Percentiles rank a stretch among this genome's conserved stretches.
Evolutionary conservation across 768 basidiomycete genomes (phyloP).

Genomic region (Mrakia hoshinonis): DNA sequence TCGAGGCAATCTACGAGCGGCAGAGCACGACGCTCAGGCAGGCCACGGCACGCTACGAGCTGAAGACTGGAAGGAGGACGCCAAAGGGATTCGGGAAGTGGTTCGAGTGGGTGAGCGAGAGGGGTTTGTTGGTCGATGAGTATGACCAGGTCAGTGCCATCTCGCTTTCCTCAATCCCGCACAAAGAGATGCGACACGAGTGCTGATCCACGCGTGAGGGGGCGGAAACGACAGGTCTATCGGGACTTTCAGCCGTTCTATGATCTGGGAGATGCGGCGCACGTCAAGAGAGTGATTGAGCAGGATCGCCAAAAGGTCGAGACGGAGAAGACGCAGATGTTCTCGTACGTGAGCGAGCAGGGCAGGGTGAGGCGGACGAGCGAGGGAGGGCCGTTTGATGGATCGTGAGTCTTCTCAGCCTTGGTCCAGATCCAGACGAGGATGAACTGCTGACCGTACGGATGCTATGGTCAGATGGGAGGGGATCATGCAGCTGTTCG

Average conservation of each 20-base stretch:
- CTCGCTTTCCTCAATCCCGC: not conserved
- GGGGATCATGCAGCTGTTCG: conserved; percentile 3
- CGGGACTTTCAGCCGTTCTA: conserved; percentile 9
- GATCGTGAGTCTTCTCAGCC: not conserved
- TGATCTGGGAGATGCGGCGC: not conserved
- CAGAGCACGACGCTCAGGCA: conserved; percentile 1
- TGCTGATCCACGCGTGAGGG: too few species aligned
- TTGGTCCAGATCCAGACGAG: too few species aligned
- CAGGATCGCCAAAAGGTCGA: not conserved
- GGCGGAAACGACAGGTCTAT: conserved; percentile 3
- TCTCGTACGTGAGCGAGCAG: not conserved
- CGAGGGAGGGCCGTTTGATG: not conserved
- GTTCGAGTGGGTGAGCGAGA: conserved; percentile 9
- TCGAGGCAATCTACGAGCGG: conserved; percentile 3
- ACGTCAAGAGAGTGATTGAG: not conserved
- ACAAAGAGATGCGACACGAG: too few species aligned
- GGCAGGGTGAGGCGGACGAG: not conserved
- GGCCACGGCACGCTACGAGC: conserved; percentile 12
- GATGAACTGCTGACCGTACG: not conserved
- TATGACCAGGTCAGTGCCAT: conserved; percentile 5
- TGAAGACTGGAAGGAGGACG: conserved; percentile 14
- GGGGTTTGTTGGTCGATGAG: conserved; percentile 6
- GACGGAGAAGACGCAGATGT: conserved; percentile 4
- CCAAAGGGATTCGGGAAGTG: conserved; percentile 11
- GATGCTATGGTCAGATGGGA: not conserved